Percentiles rank a stretch among this genome's conserved stretches.
Evolutionary conservation across 148 eudicot genomes (phyloP).

Genomic region (Heliamphora exappendiculata): DNA sequence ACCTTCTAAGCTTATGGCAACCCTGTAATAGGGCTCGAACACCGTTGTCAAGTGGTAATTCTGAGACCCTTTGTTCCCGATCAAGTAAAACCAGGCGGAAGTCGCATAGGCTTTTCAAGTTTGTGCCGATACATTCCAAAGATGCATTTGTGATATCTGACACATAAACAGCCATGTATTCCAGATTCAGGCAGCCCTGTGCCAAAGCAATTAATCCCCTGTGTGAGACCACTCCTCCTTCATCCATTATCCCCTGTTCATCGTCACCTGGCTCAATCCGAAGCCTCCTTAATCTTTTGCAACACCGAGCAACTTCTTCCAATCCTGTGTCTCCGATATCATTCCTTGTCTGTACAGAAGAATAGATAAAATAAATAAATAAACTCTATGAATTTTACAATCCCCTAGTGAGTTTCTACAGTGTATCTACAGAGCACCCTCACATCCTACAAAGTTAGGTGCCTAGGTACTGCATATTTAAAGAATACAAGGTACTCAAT

Average conservation of each 20-base stretch:
- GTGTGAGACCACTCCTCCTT: constrained; percentile 60
- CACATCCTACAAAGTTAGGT: neutral
- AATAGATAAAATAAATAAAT: neutral
- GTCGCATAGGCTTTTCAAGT: constrained; percentile 48
- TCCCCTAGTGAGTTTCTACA: neutral
- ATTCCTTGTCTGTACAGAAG: constrained; percentile 51
- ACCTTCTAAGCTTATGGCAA: constrained; percentile 55
- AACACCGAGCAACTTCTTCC: constrained; percentile 49
- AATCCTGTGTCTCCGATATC: constrained; percentile 74
- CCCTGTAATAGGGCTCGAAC: constrained; percentile 61
- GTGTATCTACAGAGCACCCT: neutral
- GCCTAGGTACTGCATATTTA: neutral
- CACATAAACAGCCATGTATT: constrained; percentile 72
- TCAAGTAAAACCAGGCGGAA: constrained; percentile 82
- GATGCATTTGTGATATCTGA: constrained; percentile 73
- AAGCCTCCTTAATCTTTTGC: constrained; percentile 60
- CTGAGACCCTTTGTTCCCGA: constrained; percentile 43
- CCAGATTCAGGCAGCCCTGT: constrained; percentile 61
- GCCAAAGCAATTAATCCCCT: constrained; percentile 64
- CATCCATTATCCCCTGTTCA: constrained; percentile 52
- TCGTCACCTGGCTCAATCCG: constrained; percentile 78
- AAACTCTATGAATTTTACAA: neutral
- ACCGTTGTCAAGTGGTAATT: constrained; percentile 78
- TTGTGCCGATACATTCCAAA: constrained; percentile 48
- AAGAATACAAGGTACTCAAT: neutral